Base-by-base conservation (phyloP, 306 rosid genomes). In the Astragalus glycyphyllos region DNA sequence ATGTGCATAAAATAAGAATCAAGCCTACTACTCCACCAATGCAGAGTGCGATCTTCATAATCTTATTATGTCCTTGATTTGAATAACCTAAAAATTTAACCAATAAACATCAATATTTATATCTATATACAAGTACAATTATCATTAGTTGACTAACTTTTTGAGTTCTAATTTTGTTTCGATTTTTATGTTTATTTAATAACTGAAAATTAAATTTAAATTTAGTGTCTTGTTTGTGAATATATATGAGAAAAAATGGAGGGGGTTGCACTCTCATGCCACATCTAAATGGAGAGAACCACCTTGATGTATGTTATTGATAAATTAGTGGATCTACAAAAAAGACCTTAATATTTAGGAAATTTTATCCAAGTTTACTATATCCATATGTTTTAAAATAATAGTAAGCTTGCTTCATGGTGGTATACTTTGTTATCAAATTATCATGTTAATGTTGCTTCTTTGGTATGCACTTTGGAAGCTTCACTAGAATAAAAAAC, bases 41-140 rank as follows among this genome's bases (percentile, higher is more conserved):
- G 74, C 85, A 41, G 63, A 89, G 11, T 64, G 88, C 82, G 32
- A 89, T 78, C 79, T 87, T 74, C 35, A 87, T 86, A 7, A 76
- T 7, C 71, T 45, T 32, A 2, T 1, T 26, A 20, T 83, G 80
- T 1, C 83, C 80, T 0, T 58, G 20, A 10, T 4, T 29, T 6
- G 81, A 42, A 8, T 17, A 7, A 44, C 74, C 96, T 87, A 84
- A 71, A 85, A 77, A 68, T 60, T 68, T 4, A 57, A 65, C 53
- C 51, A 12, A 3, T 9, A 13, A 47, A 67, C 9, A 12, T n/a
- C 41, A 69, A 13, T n/a, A 13, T 12, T 14, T 53, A 5, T 38
- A 38, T 14, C 31, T 2, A 26, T 2, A 20, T 20, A 2, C n/a
- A n/a, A n/a, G n/a, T n/a, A n/a, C n/a, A n/a, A n/a, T n/a, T n/a